Evolutionary conservation across 2,329 filamentous ascomycete species (phyloP), one percentile per base, ranked within the genome.

Genomic region (Fusarium hostae): DNA sequence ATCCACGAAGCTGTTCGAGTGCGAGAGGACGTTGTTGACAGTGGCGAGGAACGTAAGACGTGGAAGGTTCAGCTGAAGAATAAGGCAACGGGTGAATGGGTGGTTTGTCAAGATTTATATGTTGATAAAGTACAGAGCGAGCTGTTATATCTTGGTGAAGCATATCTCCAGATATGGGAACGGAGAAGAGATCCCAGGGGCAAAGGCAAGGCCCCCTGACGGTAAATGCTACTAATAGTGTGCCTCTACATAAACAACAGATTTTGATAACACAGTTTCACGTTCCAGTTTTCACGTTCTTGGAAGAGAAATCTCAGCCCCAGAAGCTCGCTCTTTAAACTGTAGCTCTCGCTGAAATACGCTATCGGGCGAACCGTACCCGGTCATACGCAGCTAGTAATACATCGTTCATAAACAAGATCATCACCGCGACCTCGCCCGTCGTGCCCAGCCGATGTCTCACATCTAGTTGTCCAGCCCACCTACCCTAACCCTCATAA

Each of bases 91-190:
- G 92, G 93, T 37, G 92, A 97, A 79, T 99, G 96, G 96, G 89
- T 97, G 58, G 92, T 97, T 64, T 92, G 95, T 61, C 96, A 99
- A 84, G 96, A 99, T 83, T 80, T 99, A 73, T 98, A 92, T 79
- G 95, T 99, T 10, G 93, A 98, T 79, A 91, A 91, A 81, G 92
- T 96, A 24, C 92, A 95, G 81, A 93, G 89, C 70, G 95, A 99
- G 84, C 88, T 97, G 75, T 80, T 99, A 72, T 97, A 97, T 78
- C 92, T 97, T 0, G 94, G 95, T 57, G 96, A 99, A 86, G 93
- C 93, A 61, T 98, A 98, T 85, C 83, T 98, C 64, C 97, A 98
- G 88, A 90, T 99, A 47, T 98, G 96, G 96, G 96, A 98, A 85
- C 87, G 92, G 81, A 89, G 94, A 81, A 91, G 88, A 78, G 85